Conservation (phyloP, 345 rosid species). For the Stellera chamaejasme region DNA sequence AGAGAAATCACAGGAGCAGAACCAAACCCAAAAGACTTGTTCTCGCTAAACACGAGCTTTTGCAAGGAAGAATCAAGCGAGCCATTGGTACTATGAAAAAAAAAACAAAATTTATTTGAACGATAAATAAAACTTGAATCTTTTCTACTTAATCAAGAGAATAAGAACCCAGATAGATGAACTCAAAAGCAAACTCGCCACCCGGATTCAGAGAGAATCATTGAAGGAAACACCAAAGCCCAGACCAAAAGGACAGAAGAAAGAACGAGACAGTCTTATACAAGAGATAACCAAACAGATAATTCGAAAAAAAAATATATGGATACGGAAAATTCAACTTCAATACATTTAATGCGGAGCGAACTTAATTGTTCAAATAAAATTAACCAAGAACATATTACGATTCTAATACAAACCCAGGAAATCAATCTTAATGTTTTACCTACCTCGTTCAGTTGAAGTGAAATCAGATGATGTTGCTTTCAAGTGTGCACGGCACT, state of each 20-base stretch:
- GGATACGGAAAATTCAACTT: slow-evolving; percentile 25
- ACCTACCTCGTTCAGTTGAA: slow-evolving; percentile 24
- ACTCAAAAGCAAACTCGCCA: slow-evolving; percentile 12
- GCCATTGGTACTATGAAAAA: slow-evolving; percentile 44
- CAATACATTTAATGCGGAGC: background rate
- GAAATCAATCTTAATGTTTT: slow-evolving; percentile 2
- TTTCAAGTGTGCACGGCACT: background rate
- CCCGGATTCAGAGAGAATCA: slow-evolving; percentile 7
- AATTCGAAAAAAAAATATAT: slow-evolving; percentile 17
- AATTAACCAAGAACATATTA: background rate
- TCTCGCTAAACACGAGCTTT: slow-evolving; percentile 65
- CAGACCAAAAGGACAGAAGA: background rate
- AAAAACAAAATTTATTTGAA: background rate
- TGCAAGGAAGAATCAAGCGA: slow-evolving; percentile 73
- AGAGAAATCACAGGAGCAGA: slow-evolving; percentile 64
- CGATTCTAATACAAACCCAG: background rate
- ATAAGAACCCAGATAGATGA: slow-evolving; percentile 17
- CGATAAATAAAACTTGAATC: background rate
- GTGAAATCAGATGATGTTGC: slow-evolving; percentile 14
- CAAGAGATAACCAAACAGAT: slow-evolving; percentile 25
- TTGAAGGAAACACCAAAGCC: slow-evolving; percentile 6
- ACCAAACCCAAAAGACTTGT: slow-evolving; percentile 67
- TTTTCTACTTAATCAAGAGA: background rate
- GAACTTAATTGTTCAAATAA: background rate
- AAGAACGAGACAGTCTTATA: slow-evolving; percentile 4